Percentiles rank a stretch among this genome's conserved stretches.
These are phyloP conservation scores for Rehmannia glutinosa DNA, from an alignment of 257 asterid genomes.

Conservation along the genomic window DNA sequence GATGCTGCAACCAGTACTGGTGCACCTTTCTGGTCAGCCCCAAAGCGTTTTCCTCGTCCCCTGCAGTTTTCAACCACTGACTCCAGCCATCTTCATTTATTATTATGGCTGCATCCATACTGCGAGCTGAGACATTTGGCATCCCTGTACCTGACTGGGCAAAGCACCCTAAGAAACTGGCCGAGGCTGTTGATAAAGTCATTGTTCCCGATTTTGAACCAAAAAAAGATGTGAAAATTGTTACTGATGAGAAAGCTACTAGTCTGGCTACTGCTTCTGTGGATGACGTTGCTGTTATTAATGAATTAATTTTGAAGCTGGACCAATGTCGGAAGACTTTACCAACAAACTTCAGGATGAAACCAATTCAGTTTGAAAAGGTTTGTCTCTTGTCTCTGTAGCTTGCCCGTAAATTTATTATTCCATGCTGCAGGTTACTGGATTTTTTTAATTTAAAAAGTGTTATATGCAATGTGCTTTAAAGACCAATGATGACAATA, in stretches of 20 bases:
- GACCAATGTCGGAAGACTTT: constrained; percentile 25
- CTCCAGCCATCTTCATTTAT: constrained; percentile 32
- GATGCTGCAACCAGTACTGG: constrained; percentile 39
- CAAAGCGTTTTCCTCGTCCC: constrained; percentile 39
- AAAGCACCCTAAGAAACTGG: constrained; percentile 21
- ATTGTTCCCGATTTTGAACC: constrained; percentile 36
- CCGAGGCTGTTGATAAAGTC: constrained; percentile 37
- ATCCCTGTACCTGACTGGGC: constrained; percentile 42
- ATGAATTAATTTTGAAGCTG: constrained; percentile 27
- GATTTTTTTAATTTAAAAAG: too few species aligned
- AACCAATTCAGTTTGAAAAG: constrained; percentile 48
- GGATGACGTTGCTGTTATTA: constrained; percentile 36
- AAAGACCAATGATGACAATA: too few species aligned
- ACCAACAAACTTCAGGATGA: constrained; percentile 32
- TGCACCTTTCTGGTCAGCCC: constrained; percentile 45
- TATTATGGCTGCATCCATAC: constrained; percentile 27
- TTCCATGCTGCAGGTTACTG: too few species aligned
- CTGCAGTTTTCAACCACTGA: constrained; percentile 33
- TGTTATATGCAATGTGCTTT: too few species aligned
- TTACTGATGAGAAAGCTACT: constrained; percentile 41
- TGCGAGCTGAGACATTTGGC: constrained; percentile 43
- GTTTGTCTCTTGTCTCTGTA: background rate
- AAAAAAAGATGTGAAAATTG: constrained; percentile 32
- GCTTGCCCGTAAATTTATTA: too few species aligned
- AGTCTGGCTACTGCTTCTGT: constrained; percentile 33